These are phyloP conservation scores for Saccharomyces hybrid DNA, from an alignment of 1,139 yeast genomes.

Conservation along the genomic window DNA sequence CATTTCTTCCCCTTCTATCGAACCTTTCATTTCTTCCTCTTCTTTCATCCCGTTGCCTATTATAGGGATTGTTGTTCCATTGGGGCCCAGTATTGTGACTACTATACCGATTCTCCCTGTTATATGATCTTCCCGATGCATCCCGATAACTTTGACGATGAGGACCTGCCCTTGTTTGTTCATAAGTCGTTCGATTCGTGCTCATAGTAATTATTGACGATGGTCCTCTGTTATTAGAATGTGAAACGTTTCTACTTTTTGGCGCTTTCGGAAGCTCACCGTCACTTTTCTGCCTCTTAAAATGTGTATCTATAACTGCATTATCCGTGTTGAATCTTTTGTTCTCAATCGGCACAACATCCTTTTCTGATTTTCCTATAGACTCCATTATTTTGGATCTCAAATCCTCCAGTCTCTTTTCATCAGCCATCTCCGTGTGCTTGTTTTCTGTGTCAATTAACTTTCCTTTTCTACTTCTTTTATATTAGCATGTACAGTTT, in stretches of 20 bases:
- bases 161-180: not conserved
- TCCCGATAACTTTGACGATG: not conserved
- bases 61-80: not conserved
- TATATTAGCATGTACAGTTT: not conserved
- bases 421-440: slow-evolving; percentile 7
- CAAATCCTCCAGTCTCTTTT: slow-evolving; percentile 21
- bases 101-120: not conserved
- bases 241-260: not conserved
- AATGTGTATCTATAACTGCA: not conserved
- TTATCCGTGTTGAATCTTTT: not conserved
- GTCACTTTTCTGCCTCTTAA: not conserved
- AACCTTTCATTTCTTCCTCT: not conserved
- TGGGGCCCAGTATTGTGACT: not conserved
- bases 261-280: not conserved
- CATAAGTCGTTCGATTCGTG: not conserved
- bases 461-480: not conserved
- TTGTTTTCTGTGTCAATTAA: not conserved
- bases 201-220: not conserved
- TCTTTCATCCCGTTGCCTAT: not conserved
- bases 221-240: not conserved
- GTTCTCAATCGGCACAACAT: slow-evolving; percentile 3
- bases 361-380: slow-evolving; percentile 11
- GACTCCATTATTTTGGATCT: slow-evolving; percentile 27
- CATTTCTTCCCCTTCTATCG: not conserved
- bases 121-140: not conserved